Percentiles rank a stretch among this genome's conserved stretches.
Evolutionary conservation across 164 flowering plant genomes (phyloP).

Genomic region (Magnolia kwangsiensis): DNA sequence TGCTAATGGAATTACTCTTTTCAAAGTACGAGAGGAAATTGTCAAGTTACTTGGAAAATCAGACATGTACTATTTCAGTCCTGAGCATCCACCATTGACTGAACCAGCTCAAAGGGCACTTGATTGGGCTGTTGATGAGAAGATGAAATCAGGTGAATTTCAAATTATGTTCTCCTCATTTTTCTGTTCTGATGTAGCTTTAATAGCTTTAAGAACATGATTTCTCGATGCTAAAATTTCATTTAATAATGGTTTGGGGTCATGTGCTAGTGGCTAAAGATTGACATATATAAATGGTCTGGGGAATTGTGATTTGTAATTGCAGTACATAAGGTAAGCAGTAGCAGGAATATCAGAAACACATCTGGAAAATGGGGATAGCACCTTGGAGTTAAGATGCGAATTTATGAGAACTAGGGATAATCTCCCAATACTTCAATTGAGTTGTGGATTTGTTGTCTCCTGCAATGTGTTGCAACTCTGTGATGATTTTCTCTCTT

Average conservation of each 20-base stretch:
- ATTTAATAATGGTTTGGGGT: background rate
- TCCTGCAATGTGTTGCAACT: too few species aligned
- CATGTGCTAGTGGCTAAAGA: background rate
- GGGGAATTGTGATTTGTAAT: background rate
- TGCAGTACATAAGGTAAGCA: background rate
- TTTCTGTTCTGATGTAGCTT: too few species aligned
- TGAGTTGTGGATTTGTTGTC: too few species aligned
- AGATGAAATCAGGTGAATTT: slow-evolving; percentile 61
- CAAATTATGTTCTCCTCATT: background rate
- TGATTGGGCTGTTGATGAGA: slow-evolving; percentile 83
- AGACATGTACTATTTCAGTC: slow-evolving; percentile 44
- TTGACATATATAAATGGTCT: background rate
- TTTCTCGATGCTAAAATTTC: background rate
- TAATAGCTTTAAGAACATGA: background rate
- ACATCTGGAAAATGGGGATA: background rate
- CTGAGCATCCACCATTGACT: slow-evolving; percentile 76
- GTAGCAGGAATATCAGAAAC: background rate
- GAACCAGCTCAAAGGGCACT: slow-evolving; percentile 71
- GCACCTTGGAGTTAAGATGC: too few species aligned
- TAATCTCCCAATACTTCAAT: too few species aligned
- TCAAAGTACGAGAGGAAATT: slow-evolving; percentile 66
- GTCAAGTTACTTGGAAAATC: slow-evolving; percentile 55
- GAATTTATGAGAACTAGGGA: too few species aligned
- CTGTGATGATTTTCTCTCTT: too few species aligned
- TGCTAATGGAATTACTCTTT: slow-evolving; percentile 57